Percentiles rank a stretch among this genome's conserved stretches.
These are phyloP conservation scores for Zelonia costaricensis DNA, from an alignment of 208 protist genomes.

Conservation along the genomic window DNA sequence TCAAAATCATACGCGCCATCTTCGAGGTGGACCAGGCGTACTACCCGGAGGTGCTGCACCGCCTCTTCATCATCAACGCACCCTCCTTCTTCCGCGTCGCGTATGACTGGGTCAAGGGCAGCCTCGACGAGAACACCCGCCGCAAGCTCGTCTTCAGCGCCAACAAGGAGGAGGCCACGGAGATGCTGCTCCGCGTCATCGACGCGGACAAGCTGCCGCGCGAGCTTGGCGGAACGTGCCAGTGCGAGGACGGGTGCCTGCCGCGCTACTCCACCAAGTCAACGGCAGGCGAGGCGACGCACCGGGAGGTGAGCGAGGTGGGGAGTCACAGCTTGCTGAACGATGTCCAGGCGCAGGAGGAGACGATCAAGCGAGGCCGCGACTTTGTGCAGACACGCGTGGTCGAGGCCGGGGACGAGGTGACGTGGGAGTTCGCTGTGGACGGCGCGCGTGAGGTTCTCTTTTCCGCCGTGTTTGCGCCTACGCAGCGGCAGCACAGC, in stretches of 20 bases:
- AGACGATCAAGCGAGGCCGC: slow-evolving; percentile 48
- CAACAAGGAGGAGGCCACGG: slow-evolving; percentile 36
- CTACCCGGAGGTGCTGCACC: slow-evolving; percentile 78
- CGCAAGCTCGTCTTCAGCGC: slow-evolving; percentile 72
- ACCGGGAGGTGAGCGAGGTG: slow-evolving; percentile 1
- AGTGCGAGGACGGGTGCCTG: slow-evolving; percentile 60
- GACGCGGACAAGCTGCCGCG: slow-evolving; percentile 66
- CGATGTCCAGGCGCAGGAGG: slow-evolving; percentile 33
- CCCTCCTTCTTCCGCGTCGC: slow-evolving; percentile 48
- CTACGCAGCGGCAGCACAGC: background rate
- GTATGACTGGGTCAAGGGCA: slow-evolving; percentile 56
- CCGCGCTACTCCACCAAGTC: slow-evolving; percentile 30
- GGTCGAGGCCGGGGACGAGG: slow-evolving; percentile 21
- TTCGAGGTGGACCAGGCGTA: slow-evolving; percentile 73
- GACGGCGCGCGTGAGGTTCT: slow-evolving; percentile 24
- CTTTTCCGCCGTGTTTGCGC: slow-evolving; percentile 33
- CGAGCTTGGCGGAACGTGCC: slow-evolving; percentile 56
- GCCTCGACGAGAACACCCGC: slow-evolving; percentile 63
- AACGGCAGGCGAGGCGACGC: background rate
- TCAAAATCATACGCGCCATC: slow-evolving; percentile 45
- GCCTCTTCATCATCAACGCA: slow-evolving; percentile 74
- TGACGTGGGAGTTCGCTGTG: slow-evolving; percentile 42
- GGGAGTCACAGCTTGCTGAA: background rate
- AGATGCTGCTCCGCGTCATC: slow-evolving; percentile 54
- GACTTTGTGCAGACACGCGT: slow-evolving; percentile 23